Evolutionary conservation across 345 rosid genomes (phyloP), one percentile per base, ranked within the genome.

Genomic region (Odontarrhena argentea): DNA sequence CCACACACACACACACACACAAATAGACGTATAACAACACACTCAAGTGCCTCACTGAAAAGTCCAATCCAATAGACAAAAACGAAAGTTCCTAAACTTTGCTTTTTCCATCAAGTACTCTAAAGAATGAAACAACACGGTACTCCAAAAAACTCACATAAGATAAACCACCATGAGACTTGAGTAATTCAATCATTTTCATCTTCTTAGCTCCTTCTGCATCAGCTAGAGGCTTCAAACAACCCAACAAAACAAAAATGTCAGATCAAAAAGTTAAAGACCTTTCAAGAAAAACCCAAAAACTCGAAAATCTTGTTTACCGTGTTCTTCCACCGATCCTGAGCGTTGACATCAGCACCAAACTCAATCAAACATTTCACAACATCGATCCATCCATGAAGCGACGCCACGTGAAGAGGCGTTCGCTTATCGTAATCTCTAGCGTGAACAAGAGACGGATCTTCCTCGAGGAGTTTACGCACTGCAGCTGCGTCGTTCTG

Each of bases 321-420:
- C 81, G 99, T 91, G 65, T 94, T 94, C 80, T 91, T 94, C 99
- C 99, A 94, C 52, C 99, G 89, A 77, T 94, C 99, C 76, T 88
- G 97, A 30, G 99, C 95, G 89, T 94, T 94, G 88, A 94, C 96
- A 56, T 94, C 97, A 55, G 99, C 97, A 53, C 97, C 93, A 55
- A 63, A 83, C 52, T 94, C 93, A 42, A 94, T 78, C 65, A 94
- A 76, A 79, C 96, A 91, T 79, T 86, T 81, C 63, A 89, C 93
- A 30, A 94, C 93, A 36, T 91, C 92, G 81, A 86, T 68, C 97
- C 91, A 94, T 26, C 99, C 99, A 30, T 87, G 97, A 69, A 94
- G 95, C 2, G 99, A 94, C 24, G 97, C 97, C 4, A 91, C 99
- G 59, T 94, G 99, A 42, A 91, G 89, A 35, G 97, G 97, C 63